phyloP scores from a whole-genome alignment of 2,329 filamentous ascomycete species.

The Aspergillus pseudoviridinutans region DNA sequence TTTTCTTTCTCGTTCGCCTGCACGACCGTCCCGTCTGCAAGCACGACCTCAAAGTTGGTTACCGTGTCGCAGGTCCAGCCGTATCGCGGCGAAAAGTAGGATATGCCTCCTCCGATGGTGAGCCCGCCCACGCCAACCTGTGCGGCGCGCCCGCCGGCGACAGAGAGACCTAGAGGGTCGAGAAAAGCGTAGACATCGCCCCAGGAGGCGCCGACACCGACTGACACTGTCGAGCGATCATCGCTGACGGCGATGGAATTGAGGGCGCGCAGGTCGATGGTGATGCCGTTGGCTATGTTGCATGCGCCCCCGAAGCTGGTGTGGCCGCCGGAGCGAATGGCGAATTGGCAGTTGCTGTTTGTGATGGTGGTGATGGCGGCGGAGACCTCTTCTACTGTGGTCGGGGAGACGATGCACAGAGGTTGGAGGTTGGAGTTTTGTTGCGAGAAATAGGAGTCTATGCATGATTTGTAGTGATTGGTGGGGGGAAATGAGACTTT shows the following conservation, averaged over 20 bases:
- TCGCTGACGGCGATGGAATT: neutral
- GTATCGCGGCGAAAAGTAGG: slow-evolving; percentile 5
- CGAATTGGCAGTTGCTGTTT: slow-evolving; percentile 9
- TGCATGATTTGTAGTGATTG: slow-evolving; percentile 3
- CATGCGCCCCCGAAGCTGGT: slow-evolving; percentile 3
- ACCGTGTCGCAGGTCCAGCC: slow-evolving; percentile 35
- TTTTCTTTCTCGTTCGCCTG: slow-evolving; percentile 25
- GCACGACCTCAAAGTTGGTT: slow-evolving; percentile 30
- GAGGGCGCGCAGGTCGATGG: slow-evolving; percentile 10
- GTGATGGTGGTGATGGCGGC: slow-evolving; percentile 10
- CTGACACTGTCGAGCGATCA: neutral
- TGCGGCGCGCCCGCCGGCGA: slow-evolving; percentile 16
- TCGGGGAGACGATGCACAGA: slow-evolving; percentile 18
- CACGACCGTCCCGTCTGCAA: slow-evolving; percentile 31
- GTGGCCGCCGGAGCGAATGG: slow-evolving; percentile 15
- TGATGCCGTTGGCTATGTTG: slow-evolving; percentile 13
- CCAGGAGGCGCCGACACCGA: slow-evolving; percentile 3
- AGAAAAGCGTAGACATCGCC: slow-evolving; percentile 4
- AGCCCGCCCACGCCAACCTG: slow-evolving; percentile 22
- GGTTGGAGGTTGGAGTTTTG: slow-evolving; percentile 14
- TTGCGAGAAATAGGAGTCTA: slow-evolving; percentile 10
- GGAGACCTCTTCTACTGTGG: slow-evolving; percentile 15
- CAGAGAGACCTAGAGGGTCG: slow-evolving; percentile 12
- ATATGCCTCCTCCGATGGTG: slow-evolving; percentile 3
- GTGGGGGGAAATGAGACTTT: slow-evolving; percentile 7